Evolutionary conservation across 306 rosid species (phyloP), one percentile per base, ranked within the genome.

Genomic region (Prunus armeniaca): DNA sequence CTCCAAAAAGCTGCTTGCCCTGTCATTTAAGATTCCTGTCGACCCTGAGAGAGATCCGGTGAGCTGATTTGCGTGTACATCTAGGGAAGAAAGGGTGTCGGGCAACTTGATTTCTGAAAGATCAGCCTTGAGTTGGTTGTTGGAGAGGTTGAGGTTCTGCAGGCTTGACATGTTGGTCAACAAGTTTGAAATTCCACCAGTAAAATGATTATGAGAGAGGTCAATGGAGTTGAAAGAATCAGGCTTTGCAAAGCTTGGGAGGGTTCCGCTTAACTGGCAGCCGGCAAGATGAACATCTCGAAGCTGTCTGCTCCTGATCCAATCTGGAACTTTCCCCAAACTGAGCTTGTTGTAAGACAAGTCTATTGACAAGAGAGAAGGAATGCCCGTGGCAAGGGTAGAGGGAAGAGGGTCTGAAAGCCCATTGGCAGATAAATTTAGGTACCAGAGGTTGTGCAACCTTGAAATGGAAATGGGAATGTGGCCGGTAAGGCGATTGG

Each of bases 321-420:
- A 92, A 82, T 82, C 88, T 27, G 99, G 99, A 74, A 92, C 90
- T 69, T 78, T 80, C 63, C 91, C 97, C 45, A 95, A 84, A 73
- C 84, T 86, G 82, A 95, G 84, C 67, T 84, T 92, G 79, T 95
- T 95, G 80, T 90, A 90, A 28, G 99, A 95, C 66, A 95, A 77
- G 89, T 95, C 99, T 76, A 95, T 74, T 69, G 97, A 81, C 90
- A 95, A 74, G 61, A 95, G 90, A 79, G 97, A 82, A 88, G 96
- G 98, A 61, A 90, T 74, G 38, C 89, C 93, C 24, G 69, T 86
- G 64, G 69, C 68, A 57, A 87, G 87, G 28, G 85, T 81, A n/a
- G 15, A 76, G 11, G 97, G 97, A 60, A 92, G 78, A 57, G 97
- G 91, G 78, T 80, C 88, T 2, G 89, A 88, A 60, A 95, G 78